Evolutionary conservation across 2,329 filamentous ascomycete genomes (phyloP).

Genomic region (Fusarium irregulare): DNA sequence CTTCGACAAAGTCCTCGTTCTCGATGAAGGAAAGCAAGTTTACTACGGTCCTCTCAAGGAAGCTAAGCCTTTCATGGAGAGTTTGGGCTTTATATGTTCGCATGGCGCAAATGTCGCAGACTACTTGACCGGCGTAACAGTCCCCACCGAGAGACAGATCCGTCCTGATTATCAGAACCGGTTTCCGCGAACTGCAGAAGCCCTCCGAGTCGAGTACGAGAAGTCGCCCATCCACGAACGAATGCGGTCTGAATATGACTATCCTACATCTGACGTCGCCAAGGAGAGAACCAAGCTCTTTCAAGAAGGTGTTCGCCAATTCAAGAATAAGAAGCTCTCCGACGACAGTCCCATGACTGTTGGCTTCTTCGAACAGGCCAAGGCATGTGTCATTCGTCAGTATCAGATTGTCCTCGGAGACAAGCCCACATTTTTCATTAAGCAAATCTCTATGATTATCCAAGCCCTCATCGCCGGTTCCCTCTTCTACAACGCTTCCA

Average conservation of each 20-base stretch:
- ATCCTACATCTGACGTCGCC: conserved; percentile 62
- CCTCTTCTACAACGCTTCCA: conserved; percentile 73
- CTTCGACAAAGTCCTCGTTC: conserved; percentile 76
- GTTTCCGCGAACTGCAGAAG: conserved; percentile 59
- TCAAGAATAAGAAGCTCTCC: conserved; percentile 66
- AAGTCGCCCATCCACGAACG: conserved; percentile 60
- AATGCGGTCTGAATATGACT: conserved; percentile 68
- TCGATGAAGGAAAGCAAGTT: conserved; percentile 73
- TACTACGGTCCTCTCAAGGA: conserved; percentile 71
- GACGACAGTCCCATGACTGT: conserved; percentile 67
- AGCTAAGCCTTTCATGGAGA: conserved; percentile 73
- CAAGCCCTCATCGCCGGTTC: conserved; percentile 74
- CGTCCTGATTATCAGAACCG: conserved; percentile 52
- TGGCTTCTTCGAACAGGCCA: conserved; percentile 65
- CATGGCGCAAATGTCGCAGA: conserved; percentile 53
- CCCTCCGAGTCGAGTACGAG: conserved; percentile 62
- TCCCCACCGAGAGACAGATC: conserved; percentile 75
- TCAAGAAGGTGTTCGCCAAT: conserved; percentile 60
- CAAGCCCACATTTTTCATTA: conserved; percentile 71
- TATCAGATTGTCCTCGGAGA: conserved; percentile 75
- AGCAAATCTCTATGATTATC: conserved; percentile 66
- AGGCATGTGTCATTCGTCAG: conserved; percentile 66
- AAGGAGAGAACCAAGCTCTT: conserved; percentile 65
- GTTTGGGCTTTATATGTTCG: conserved; percentile 69
- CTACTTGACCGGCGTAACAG: conserved; percentile 73